Conservation (phyloP, 352 stramenopile species). For the Pythium vanterpoolii region DNA sequence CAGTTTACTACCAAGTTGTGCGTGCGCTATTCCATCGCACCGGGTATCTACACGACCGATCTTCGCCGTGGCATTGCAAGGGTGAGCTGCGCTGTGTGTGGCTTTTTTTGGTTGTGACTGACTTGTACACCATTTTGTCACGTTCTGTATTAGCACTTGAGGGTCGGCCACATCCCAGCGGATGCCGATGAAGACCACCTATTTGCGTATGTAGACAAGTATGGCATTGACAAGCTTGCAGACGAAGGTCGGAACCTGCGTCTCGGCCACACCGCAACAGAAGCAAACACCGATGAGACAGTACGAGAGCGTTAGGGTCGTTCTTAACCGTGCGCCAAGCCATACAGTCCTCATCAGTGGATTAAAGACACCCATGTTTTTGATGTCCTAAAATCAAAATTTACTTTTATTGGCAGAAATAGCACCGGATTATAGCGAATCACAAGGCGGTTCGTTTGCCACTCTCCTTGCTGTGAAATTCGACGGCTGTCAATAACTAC, state of each 20-base stretch:
- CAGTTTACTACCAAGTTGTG: slow-evolving; percentile 82
- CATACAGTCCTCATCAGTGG: too few relatives aligned
- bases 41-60: slow-evolving; percentile 74
- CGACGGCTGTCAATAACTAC: too few relatives aligned
- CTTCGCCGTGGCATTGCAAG: slow-evolving; percentile 52
- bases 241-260: slow-evolving; percentile 62
- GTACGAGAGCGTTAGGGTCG: too few relatives aligned
- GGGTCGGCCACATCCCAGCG: slow-evolving; percentile 47
- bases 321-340: too few relatives aligned
- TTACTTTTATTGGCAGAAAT: too few relatives aligned
- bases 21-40: slow-evolving; percentile 60
- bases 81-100: slow-evolving; percentile 28
- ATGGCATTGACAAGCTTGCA: slow-evolving; percentile 47
- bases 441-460: too few relatives aligned
- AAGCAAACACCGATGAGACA: too few relatives aligned
- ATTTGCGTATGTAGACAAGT: slow-evolving; percentile 52
- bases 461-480: too few relatives aligned
- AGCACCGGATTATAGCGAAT: too few relatives aligned
- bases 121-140: slow-evolving; percentile 8
- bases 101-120: not conserved
- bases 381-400: too few relatives aligned
- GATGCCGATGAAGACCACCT: slow-evolving; percentile 57
- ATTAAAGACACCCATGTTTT: too few relatives aligned
- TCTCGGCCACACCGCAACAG: too few relatives aligned
- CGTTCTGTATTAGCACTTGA: slow-evolving; percentile 46